phyloP scores from a whole-genome alignment of 2,329 filamentous ascomycete species.

The Clonostachys solani region DNA sequence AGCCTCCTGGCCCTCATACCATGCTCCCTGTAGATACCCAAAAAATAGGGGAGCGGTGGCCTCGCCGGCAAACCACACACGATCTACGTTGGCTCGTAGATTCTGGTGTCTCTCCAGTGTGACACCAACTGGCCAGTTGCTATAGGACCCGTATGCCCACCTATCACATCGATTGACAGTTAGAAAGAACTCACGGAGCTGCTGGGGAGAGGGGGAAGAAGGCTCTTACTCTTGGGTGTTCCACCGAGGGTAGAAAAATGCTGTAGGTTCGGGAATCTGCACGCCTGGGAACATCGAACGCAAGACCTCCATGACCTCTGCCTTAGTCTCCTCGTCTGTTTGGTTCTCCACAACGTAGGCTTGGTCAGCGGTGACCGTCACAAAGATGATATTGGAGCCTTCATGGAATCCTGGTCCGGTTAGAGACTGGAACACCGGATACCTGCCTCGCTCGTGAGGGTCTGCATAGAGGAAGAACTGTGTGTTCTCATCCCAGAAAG shows the following conservation, averaged over 20 bases:
- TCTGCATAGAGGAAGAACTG: slow-evolving; percentile 42
- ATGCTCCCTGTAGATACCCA: slow-evolving; percentile 62
- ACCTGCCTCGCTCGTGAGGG: slow-evolving; percentile 32
- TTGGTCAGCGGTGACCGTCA: slow-evolving; percentile 53
- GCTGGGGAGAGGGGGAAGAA: too few species aligned
- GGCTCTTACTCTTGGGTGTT: slow-evolving; percentile 14
- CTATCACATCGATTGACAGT: slow-evolving; percentile 20
- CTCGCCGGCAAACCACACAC: slow-evolving; percentile 63
- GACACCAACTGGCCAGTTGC: slow-evolving; percentile 62
- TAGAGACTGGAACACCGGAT: slow-evolving; percentile 61
- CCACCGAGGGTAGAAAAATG: slow-evolving; percentile 51
- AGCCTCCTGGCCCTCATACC: slow-evolving; percentile 48
- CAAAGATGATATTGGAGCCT: slow-evolving; percentile 62
- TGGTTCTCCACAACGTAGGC: slow-evolving; percentile 56
- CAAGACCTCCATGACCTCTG: slow-evolving; percentile 53
- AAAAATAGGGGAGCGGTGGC: slow-evolving; percentile 59
- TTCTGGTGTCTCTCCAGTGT: slow-evolving; percentile 65
- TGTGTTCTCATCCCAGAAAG: slow-evolving; percentile 54
- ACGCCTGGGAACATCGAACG: slow-evolving; percentile 56
- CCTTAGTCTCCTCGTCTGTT: slow-evolving; percentile 50
- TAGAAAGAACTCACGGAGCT: slow-evolving; percentile 14
- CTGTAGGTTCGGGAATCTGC: slow-evolving; percentile 52
- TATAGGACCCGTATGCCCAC: slow-evolving; percentile 57
- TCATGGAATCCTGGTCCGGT: slow-evolving; percentile 52
- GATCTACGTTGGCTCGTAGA: slow-evolving; percentile 56